phyloP scores from a whole-genome alignment of 345 rosid species.

The Crucihimalaya himalaica region DNA sequence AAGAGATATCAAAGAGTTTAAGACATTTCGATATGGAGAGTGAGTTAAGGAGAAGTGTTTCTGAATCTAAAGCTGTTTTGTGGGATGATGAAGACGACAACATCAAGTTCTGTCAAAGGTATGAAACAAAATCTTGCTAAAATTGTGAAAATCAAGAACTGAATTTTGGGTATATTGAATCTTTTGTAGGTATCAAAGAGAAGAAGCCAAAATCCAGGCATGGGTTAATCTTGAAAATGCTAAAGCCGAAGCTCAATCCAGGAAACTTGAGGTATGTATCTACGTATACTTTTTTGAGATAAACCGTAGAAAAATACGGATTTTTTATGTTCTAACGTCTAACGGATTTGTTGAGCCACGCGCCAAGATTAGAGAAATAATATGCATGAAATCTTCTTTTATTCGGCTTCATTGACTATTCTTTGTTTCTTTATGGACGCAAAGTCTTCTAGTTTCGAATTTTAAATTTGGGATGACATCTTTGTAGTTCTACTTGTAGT shows the following conservation, averaged over 20 bases:
- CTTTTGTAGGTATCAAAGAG: slow-evolving; percentile 75
- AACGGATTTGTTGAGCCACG: slow-evolving; percentile 63
- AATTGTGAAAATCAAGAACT: slow-evolving; percentile 4
- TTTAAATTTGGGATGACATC: slow-evolving; percentile 34
- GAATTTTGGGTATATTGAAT: neutral
- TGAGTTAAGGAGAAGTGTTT: slow-evolving; percentile 51
- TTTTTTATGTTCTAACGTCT: neutral
- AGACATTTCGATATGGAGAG: slow-evolving; percentile 69
- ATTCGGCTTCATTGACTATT: slow-evolving; percentile 49
- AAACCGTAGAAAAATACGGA: slow-evolving; percentile 6
- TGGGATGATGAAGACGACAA: slow-evolving; percentile 87
- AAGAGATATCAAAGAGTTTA: slow-evolving; percentile 81
- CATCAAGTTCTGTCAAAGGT: slow-evolving; percentile 85
- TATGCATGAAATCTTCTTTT: neutral
- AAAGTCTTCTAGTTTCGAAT: slow-evolving; percentile 44
- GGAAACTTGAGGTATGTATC: slow-evolving; percentile 68
- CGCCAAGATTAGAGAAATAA: slow-evolving; percentile 30
- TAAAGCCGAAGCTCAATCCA: slow-evolving; percentile 96
- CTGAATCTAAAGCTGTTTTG: slow-evolving; percentile 60
- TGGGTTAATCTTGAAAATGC: slow-evolving; percentile 94
- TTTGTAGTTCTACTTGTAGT: slow-evolving; percentile 36
- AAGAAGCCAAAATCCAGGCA: slow-evolving; percentile 92
- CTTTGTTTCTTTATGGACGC: slow-evolving; percentile 44
- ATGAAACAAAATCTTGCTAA: slow-evolving; percentile 1
- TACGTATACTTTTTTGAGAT: neutral